phyloP scores from a whole-genome alignment of 139 green algal species.

The Asterochloris erici region DNA sequence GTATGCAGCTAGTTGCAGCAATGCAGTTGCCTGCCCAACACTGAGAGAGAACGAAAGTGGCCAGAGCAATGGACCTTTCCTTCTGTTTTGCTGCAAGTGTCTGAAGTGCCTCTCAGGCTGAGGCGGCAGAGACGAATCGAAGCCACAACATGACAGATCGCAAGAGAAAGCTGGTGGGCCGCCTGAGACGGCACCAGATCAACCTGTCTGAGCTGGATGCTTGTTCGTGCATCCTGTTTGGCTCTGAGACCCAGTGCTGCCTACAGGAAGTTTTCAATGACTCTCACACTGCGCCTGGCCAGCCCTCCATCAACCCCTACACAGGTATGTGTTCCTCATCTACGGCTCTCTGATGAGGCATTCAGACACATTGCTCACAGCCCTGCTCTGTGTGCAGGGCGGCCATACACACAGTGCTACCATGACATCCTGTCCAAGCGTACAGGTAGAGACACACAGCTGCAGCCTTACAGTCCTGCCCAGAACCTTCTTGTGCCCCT shows the following conservation, averaged over 20 bases:
- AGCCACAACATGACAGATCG: slow-evolving; percentile 27
- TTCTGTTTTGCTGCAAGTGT: neutral
- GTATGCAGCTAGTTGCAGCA: too few relatives aligned
- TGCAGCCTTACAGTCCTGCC: too few relatives aligned
- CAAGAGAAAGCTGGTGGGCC: slow-evolving; percentile 74
- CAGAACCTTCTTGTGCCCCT: neutral
- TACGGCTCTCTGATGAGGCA: too few relatives aligned
- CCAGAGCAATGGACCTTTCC: too few relatives aligned
- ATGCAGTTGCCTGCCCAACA: too few relatives aligned
- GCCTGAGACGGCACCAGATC: slow-evolving; percentile 21
- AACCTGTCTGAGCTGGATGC: neutral
- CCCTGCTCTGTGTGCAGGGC: slow-evolving; percentile 19
- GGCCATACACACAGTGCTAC: slow-evolving; percentile 80
- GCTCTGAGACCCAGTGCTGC: too few relatives aligned
- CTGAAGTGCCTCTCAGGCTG: neutral
- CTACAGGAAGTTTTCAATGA: too few relatives aligned
- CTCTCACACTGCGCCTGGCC: slow-evolving; percentile 1
- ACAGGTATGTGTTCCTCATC: slow-evolving; percentile 32
- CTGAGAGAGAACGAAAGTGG: too few relatives aligned
- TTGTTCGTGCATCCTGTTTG: too few relatives aligned
- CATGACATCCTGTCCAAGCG: slow-evolving; percentile 92
- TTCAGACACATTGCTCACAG: too few relatives aligned
- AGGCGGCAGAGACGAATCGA: neutral
- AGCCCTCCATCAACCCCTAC: slow-evolving; percentile 64
- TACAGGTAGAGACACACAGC: slow-evolving; percentile 36